Conservation (phyloP, 2,329 filamentous ascomycete species). For the Penicillium sp. region DNA sequence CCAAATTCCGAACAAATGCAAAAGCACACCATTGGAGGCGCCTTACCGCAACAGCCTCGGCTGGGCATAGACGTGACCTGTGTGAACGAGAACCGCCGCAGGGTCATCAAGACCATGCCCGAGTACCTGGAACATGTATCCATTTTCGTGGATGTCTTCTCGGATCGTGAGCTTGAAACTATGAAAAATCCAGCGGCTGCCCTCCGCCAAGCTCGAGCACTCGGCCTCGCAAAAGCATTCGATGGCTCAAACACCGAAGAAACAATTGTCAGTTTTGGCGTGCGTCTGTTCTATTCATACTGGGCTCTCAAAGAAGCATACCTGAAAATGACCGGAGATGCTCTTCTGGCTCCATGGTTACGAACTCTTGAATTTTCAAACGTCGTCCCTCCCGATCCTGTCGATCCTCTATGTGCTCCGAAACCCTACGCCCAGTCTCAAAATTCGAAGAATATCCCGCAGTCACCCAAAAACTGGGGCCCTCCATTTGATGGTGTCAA, state of each 20-base stretch:
- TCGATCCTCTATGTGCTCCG: constrained; percentile 6
- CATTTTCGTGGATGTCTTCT: constrained; percentile 62
- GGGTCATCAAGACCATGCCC: constrained; percentile 39
- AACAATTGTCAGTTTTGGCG: constrained; percentile 51
- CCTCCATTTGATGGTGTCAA: constrained; percentile 45
- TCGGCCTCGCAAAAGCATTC: constrained; percentile 12
- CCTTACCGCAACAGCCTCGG: constrained; percentile 27
- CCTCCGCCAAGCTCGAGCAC: constrained; percentile 10
- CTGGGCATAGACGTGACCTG: constrained; percentile 65
- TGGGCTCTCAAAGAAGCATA: constrained; percentile 68
- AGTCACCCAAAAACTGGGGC: constrained; percentile 31
- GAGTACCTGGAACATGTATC: constrained; percentile 60
- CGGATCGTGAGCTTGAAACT: constrained; percentile 52
- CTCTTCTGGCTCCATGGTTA: constrained; percentile 62
- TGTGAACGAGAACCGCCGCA: constrained; percentile 51
- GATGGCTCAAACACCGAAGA: constrained; percentile 8
- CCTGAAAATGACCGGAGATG: constrained; percentile 66
- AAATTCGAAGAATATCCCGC: constrained; percentile 2
- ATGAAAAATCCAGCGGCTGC: constrained; percentile 50
- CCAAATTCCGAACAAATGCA: constrained; percentile 8
- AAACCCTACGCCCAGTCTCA: constrained; percentile 6
- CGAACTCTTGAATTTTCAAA: constrained; percentile 60
- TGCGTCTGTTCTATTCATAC: constrained; percentile 63
- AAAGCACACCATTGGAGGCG: neutral
- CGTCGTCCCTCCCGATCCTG: constrained; percentile 51